Evolutionary conservation across 2,329 filamentous ascomycete species (phyloP).

Genomic region (Penicillium decumbens): DNA sequence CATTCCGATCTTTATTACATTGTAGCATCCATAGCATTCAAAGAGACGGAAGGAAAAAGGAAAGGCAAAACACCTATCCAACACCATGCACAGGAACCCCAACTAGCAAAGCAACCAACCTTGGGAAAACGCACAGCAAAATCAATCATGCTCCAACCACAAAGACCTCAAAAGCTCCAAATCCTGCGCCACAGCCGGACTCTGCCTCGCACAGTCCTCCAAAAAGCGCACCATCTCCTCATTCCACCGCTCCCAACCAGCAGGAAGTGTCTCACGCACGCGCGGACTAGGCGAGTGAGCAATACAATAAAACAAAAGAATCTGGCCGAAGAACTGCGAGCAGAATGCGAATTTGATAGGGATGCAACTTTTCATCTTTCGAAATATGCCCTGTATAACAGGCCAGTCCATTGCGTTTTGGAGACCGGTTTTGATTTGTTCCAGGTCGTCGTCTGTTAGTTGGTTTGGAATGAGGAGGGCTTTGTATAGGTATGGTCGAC

Average conservation of each 20-base stretch:
- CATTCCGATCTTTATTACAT: background rate
- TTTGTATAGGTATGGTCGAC: conserved; percentile 41
- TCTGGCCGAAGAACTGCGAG: conserved; percentile 43
- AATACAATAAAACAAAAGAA: conserved; percentile 42
- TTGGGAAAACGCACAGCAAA: background rate
- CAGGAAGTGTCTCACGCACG: conserved; percentile 35
- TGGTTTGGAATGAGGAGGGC: conserved; percentile 37
- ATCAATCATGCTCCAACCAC: conserved; percentile 18
- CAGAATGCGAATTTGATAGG: conserved; percentile 43
- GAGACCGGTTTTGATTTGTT: conserved; percentile 38
- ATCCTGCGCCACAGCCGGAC: conserved; percentile 40
- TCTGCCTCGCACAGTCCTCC: conserved; percentile 36
- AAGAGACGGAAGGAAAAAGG: background rate
- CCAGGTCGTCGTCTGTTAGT: conserved; percentile 39
- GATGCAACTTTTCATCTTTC: conserved; percentile 41
- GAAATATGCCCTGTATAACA: conserved; percentile 36
- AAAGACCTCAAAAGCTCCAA: conserved; percentile 35
- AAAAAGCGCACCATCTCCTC: conserved; percentile 40
- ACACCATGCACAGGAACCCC: conserved; percentile 3
- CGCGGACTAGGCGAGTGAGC: conserved; percentile 35
- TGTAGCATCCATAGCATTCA: background rate
- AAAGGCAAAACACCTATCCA: background rate
- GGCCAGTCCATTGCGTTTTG: conserved; percentile 43
- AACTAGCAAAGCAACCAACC: background rate
- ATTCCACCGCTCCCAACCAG: conserved; percentile 41